Conservation (phyloP, 331 rosid genomes). For the Rhamnella rubrinervis region DNA sequence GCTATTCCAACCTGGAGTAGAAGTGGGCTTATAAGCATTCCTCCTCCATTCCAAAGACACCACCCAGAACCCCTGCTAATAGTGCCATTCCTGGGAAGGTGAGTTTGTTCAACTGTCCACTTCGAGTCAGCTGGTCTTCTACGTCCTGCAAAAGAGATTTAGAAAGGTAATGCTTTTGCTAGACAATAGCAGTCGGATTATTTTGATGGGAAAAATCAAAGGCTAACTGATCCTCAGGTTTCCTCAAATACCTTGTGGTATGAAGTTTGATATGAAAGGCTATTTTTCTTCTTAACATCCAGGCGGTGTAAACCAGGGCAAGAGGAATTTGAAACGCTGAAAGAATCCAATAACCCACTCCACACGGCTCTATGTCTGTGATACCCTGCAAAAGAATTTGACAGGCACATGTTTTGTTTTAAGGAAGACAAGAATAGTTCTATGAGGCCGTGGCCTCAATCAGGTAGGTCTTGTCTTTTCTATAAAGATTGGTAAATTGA, state of each 20-base stretch:
- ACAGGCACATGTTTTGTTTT: neutral
- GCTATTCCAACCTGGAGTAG: slow-evolving; percentile 78
- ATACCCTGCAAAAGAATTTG: slow-evolving; percentile 56
- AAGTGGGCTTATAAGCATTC: slow-evolving; percentile 90
- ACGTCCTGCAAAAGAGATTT: slow-evolving; percentile 38
- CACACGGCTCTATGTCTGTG: slow-evolving; percentile 65
- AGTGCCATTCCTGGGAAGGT: slow-evolving; percentile 74
- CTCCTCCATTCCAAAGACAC: slow-evolving; percentile 91
- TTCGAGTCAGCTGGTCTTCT: slow-evolving; percentile 18
- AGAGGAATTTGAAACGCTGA: slow-evolving; percentile 76
- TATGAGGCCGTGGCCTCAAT: no score
- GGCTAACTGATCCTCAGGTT: neutral
- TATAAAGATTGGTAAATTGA: no score
- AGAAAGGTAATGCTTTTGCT: neutral
- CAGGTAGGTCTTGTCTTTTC: no score
- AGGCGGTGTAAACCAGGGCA: slow-evolving; percentile 64
- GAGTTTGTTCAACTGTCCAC: slow-evolving; percentile 47
- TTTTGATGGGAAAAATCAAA: neutral
- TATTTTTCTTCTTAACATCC: slow-evolving; percentile 49
- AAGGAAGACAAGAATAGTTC: no score
- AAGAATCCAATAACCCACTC: slow-evolving; percentile 69
- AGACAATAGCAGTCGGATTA: neutral
- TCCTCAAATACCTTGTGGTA: slow-evolving; percentile 43
- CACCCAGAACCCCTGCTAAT: slow-evolving; percentile 76
- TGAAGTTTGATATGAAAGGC: slow-evolving; percentile 38